These are phyloP conservation scores for Spergularia azorica DNA, from an alignment of 179 eudicot genomes.

Conservation along the genomic window DNA sequence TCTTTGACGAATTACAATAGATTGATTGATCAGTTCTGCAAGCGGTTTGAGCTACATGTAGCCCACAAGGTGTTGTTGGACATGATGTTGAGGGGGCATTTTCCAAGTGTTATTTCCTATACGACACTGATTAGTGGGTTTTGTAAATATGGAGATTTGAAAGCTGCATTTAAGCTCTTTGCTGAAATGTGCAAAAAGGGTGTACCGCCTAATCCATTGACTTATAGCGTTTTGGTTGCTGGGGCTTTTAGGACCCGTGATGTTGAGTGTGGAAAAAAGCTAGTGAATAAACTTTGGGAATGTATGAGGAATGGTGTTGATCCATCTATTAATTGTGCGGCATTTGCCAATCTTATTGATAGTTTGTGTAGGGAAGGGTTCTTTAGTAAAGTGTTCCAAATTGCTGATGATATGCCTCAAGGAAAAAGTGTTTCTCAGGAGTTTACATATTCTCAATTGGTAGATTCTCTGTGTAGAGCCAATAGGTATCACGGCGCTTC, in stretches of 20 bases:
- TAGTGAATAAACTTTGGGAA: constrained; percentile 41
- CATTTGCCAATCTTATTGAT: constrained; percentile 67
- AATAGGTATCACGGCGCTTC: constrained; percentile 47
- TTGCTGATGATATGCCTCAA: constrained; percentile 50
- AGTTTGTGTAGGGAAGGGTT: constrained; percentile 69
- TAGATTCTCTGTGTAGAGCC: constrained; percentile 64
- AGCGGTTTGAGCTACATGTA: constrained; percentile 29
- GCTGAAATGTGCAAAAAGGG: constrained; percentile 66
- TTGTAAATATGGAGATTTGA: constrained; percentile 54
- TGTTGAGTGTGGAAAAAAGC: constrained; percentile 15
- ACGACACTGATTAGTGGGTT: constrained; percentile 76
- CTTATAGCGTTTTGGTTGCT: constrained; percentile 59
- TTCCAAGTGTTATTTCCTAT: constrained; percentile 63
- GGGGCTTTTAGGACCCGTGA: constrained; percentile 52
- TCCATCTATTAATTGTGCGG: constrained; percentile 53
- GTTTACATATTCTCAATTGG: constrained; percentile 73
- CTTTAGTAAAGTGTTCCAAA: constrained; percentile 44
- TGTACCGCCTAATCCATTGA: constrained; percentile 59
- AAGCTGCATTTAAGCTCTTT: constrained; percentile 59
- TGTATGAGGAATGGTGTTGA: constrained; percentile 29
- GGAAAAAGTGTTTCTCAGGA: constrained; percentile 50
- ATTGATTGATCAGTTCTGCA: constrained; percentile 67
- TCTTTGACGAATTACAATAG: constrained; percentile 71
- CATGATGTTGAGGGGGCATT: constrained; percentile 62
- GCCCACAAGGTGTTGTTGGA: constrained; percentile 64